phyloP scores from a whole-genome alignment of 148 eudicot species.

The Heliamphora exappendiculata region DNA sequence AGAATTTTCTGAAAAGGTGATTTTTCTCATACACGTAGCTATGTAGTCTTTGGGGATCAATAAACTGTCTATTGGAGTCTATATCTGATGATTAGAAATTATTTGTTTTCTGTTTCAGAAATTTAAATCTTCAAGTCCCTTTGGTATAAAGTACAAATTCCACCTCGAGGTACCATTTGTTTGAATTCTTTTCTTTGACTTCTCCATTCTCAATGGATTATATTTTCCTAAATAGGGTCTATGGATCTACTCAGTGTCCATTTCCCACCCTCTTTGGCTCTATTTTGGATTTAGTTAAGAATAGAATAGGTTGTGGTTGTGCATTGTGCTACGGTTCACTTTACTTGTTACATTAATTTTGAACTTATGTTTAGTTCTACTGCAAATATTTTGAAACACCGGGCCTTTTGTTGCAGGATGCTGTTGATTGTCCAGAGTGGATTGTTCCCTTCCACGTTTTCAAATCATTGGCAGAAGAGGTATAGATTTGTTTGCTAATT shows the following conservation, averaged over 20 bases:
- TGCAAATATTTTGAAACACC: background rate
- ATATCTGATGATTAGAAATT: background rate
- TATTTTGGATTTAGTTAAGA: background rate
- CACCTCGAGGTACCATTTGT: slow-evolving; percentile 72
- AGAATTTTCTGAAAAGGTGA: slow-evolving; percentile 66
- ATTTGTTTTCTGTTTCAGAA: slow-evolving; percentile 42
- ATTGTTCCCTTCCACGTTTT: slow-evolving; percentile 81
- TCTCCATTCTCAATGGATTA: background rate
- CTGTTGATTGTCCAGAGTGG: slow-evolving; percentile 99
- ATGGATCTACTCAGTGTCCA: background rate
- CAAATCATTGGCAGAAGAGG: slow-evolving; percentile 97
- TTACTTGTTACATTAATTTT: background rate
- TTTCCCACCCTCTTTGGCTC: background rate
- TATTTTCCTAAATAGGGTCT: slow-evolving; percentile 2
- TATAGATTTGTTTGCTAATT: slow-evolving; percentile 15
- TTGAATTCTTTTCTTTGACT: background rate
- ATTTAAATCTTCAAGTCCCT: slow-evolving; percentile 81
- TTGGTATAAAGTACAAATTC: slow-evolving; percentile 89
- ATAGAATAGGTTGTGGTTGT: background rate
- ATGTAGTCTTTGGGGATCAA: background rate
- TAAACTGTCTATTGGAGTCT: background rate
- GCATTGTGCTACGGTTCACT: background rate
- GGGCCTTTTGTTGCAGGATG: slow-evolving; percentile 53
- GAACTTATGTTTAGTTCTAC: background rate
- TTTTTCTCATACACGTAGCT: background rate